These are phyloP conservation scores for Pestalotiopsis sp. DNA, from an alignment of 2,329 filamentous ascomycete genomes.

Conservation along the genomic window DNA sequence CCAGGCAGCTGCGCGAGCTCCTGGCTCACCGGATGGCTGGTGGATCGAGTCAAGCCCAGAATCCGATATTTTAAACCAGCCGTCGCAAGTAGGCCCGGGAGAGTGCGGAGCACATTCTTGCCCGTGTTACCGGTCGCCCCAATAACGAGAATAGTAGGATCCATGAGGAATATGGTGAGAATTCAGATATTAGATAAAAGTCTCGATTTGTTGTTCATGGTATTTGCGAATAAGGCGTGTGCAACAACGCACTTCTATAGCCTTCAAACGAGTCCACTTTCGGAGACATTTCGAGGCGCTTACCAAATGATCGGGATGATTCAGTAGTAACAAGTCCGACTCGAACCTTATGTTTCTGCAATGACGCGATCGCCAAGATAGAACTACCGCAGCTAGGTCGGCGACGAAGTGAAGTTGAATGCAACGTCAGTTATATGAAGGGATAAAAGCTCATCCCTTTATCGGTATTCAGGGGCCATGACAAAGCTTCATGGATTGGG, in stretches of 20 bases:
- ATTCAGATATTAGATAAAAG: neutral
- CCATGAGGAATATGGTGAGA: slow-evolving; percentile 25
- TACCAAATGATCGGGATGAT: neutral
- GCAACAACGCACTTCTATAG: neutral
- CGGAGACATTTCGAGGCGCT: neutral
- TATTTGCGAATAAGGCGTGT: neutral
- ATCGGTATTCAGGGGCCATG: neutral
- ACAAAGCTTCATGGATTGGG: neutral
- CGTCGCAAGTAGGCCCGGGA: slow-evolving; percentile 25
- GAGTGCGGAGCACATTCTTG: slow-evolving; percentile 27
- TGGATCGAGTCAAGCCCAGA: neutral
- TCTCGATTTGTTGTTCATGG: neutral
- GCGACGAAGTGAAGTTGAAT: neutral
- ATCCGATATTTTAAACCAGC: neutral
- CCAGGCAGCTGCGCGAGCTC: slow-evolving; percentile 34
- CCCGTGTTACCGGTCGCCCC: slow-evolving; percentile 44
- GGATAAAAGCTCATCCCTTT: neutral
- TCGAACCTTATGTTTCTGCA: neutral
- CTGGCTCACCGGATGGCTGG: slow-evolving; percentile 23
- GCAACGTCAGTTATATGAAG: neutral
- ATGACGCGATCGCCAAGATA: neutral
- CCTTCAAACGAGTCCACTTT: neutral
- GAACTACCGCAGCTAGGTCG: neutral
- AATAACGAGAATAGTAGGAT: slow-evolving; percentile 36
- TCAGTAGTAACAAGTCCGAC: neutral